A percentile compares a stretch with the other conserved stretches of the same genome.
Evolutionary conservation across 306 rosid genomes (phyloP).

Genomic region (Elaeagnus macrophylla): DNA sequence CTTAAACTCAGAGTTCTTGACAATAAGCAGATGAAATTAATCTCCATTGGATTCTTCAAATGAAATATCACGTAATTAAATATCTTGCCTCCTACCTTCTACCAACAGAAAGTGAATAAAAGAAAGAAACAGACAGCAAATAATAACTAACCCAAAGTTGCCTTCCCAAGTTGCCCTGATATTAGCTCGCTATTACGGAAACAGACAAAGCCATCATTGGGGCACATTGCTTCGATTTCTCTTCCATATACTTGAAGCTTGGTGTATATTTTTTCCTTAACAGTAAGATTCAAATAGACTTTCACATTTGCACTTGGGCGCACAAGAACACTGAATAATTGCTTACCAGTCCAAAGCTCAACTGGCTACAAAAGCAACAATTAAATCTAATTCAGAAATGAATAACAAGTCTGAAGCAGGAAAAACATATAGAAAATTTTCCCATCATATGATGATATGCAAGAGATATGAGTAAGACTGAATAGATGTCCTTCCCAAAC

Average conservation of each 20-base stretch:
- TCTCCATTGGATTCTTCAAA: no score
- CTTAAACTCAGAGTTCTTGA: background rate
- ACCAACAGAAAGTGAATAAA: background rate
- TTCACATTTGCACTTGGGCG: slow-evolving; percentile 76
- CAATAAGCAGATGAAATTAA: background rate
- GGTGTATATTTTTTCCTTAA: slow-evolving; percentile 61
- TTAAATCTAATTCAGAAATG: slow-evolving; percentile 1
- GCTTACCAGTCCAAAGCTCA: slow-evolving; percentile 98
- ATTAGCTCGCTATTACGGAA: slow-evolving; percentile 85
- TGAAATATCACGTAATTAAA: no score
- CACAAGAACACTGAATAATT: slow-evolving; percentile 69
- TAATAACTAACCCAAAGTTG: slow-evolving; percentile 58
- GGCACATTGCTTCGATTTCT: slow-evolving; percentile 72
- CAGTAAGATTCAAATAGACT: slow-evolving; percentile 74
- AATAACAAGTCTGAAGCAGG: no score
- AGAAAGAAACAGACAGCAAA: slow-evolving; percentile 5
- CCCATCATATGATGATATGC: no score
- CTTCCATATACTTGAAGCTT: slow-evolving; percentile 43
- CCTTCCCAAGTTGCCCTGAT: slow-evolving; percentile 97
- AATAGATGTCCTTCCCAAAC: no score
- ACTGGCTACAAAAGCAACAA: slow-evolving; percentile 59
- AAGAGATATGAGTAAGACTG: no score
- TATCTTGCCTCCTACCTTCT: background rate
- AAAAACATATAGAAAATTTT: no score
- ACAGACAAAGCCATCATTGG: slow-evolving; percentile 77